Evolutionary conservation across 78 protist species (phyloP).

Genomic region (Dictyostelium citrinum): DNA sequence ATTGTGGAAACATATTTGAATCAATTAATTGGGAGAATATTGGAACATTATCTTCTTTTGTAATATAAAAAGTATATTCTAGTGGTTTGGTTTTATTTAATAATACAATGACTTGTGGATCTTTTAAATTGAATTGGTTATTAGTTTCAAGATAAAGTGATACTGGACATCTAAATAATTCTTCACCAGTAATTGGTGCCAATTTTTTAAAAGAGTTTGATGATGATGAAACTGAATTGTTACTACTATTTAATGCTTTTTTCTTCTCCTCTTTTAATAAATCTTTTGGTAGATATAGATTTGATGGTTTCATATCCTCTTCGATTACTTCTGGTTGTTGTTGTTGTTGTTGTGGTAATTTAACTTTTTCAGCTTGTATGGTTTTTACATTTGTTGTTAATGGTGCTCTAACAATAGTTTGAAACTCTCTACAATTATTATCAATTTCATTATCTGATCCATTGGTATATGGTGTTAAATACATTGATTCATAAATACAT

Average conservation of each 20-base stretch:
- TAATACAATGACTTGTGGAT: constrained; percentile 14
- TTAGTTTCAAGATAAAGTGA: constrained; percentile 38
- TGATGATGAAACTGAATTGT: background rate
- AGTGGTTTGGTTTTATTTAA: constrained; percentile 2
- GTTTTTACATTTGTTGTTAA: constrained; percentile 21
- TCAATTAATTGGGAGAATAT: constrained; percentile 39
- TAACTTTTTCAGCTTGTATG: background rate
- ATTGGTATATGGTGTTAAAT: constrained; percentile 8
- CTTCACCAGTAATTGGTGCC: background rate
- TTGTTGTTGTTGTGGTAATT: background rate
- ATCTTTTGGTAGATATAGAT: background rate
- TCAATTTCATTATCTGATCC: constrained; percentile 34
- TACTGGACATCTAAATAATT: background rate
- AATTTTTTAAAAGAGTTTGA: background rate
- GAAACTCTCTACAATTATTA: background rate
- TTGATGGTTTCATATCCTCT: background rate
- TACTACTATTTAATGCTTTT: background rate
- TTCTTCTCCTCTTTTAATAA: background rate
- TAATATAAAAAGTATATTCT: constrained; percentile 1
- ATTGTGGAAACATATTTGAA: constrained; percentile 70
- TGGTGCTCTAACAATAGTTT: background rate
- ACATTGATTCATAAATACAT: constrained; percentile 49
- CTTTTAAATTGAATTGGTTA: constrained; percentile 22
- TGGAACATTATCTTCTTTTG: background rate
- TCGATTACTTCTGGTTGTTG: background rate